These are phyloP conservation scores for Bertia moriformis DNA, from an alignment of 2,329 filamentous ascomycete genomes.

Conservation along the genomic window DNA sequence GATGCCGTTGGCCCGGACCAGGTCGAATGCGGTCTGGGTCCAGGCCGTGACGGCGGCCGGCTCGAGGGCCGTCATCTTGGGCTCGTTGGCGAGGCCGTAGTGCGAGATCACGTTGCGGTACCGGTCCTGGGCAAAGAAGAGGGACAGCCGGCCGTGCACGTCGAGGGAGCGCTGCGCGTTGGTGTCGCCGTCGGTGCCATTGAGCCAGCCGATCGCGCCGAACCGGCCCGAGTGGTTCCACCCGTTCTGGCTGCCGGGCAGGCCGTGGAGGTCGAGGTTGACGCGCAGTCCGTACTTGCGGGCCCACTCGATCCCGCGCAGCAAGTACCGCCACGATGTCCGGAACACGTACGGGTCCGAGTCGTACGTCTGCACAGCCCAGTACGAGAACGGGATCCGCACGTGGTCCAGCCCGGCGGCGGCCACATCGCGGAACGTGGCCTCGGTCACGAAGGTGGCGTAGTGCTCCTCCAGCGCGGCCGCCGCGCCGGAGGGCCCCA, in stretches of 20 bases:
- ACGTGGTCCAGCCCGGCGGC: conserved; percentile 88
- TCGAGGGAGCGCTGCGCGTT: conserved; percentile 75
- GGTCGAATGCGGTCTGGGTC: conserved; percentile 59
- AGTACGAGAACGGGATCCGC: conserved; percentile 91
- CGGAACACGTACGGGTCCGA: conserved; percentile 77
- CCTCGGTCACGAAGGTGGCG: conserved; percentile 70
- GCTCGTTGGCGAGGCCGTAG: conserved; percentile 91
- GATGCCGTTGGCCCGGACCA: conserved; percentile 66
- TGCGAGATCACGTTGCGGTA: conserved; percentile 86
- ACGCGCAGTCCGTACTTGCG: conserved; percentile 82
- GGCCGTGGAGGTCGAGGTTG: conserved; percentile 83
- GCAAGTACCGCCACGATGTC: conserved; percentile 81
- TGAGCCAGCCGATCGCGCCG: conserved; percentile 73
- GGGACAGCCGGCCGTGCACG: conserved; percentile 70
- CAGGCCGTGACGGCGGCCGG: conserved; percentile 57
- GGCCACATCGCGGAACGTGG: conserved; percentile 71
- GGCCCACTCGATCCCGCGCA: conserved; percentile 84
- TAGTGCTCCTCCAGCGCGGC: conserved; percentile 78
- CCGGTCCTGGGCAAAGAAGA: conserved; percentile 84
- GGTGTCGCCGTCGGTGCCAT: conserved; percentile 66
- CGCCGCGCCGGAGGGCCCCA: conserved; percentile 51
- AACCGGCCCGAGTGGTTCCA: conserved; percentile 91
- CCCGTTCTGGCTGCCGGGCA: conserved; percentile 87
- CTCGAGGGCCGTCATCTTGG: conserved; percentile 66
- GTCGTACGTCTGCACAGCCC: conserved; percentile 76